A percentile compares a stretch with the other conserved stretches of the same genome.
phyloP scores from a whole-genome alignment of 176 grass and related monocot genomes.

The Tillandsia fasciculata region DNA sequence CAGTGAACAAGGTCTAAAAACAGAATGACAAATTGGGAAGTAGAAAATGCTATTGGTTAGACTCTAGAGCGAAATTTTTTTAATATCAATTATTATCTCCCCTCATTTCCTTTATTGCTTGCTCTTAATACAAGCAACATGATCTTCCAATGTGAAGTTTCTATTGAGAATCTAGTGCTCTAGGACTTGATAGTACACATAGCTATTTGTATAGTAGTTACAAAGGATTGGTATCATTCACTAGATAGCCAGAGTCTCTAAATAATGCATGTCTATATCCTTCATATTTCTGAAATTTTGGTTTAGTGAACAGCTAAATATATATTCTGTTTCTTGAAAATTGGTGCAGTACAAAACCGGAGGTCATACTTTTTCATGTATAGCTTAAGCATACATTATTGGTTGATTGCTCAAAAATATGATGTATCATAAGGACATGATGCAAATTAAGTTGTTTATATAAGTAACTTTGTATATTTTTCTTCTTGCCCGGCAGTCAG shows the following conservation, averaged over 20 bases:
- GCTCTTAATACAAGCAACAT: not conserved
- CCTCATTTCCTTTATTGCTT: constrained; percentile 26
- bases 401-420: not conserved
- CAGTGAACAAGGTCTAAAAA: constrained; percentile 12
- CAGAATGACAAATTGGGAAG: constrained; percentile 63
- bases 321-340: not conserved
- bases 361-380: not conserved
- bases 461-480: too few relatives aligned
- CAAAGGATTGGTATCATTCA: constrained; percentile 29
- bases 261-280: not conserved
- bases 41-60: constrained; percentile 61
- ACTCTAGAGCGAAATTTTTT: constrained; percentile 13
- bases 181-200: constrained; percentile 36
- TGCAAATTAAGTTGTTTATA: too few relatives aligned
- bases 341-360: not conserved
- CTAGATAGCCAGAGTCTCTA: constrained; percentile 19
- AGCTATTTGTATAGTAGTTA: constrained; percentile 41
- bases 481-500: too few relatives aligned
- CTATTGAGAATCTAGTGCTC: constrained; percentile 38
- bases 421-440: not conserved
- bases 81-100: constrained; percentile 32
- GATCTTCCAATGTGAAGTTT: not conserved
- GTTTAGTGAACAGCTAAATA: not conserved
- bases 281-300: not conserved
- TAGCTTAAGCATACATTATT: not conserved